phyloP scores from a whole-genome alignment of 1,284 basidiomycete genomes.

The Blastosporella zonata region DNA sequence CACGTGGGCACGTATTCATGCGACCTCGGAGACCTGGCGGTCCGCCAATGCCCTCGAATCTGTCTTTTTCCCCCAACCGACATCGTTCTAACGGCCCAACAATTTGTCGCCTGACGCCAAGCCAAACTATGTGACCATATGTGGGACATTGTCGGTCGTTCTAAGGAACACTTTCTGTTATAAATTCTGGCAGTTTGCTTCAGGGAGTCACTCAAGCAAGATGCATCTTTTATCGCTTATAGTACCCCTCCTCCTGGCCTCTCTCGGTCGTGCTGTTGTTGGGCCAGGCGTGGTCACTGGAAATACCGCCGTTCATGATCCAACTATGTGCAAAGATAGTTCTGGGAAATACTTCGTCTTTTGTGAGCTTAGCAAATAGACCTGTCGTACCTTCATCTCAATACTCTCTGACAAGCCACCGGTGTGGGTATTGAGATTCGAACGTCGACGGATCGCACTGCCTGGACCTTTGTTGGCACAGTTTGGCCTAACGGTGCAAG shows the following conservation, averaged over 20 bases:
- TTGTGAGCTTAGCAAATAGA: constrained; percentile 33
- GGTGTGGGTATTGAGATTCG: constrained; percentile 49
- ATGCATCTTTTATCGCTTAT: constrained; percentile 20
- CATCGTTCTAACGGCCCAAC: not conserved
- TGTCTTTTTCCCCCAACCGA: not conserved
- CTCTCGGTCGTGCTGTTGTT: constrained; percentile 21
- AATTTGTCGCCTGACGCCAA: not conserved
- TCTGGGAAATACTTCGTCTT: constrained; percentile 51
- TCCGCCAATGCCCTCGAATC: constrained; percentile 4
- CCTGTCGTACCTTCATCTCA: not conserved
- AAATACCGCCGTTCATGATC: constrained; percentile 44
- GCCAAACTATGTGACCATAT: not conserved
- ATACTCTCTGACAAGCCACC: constrained; percentile 32
- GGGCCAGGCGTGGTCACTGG: constrained; percentile 44
- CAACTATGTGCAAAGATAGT: constrained; percentile 51
- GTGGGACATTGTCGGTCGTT: constrained; percentile 6
- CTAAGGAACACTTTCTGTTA: not conserved
- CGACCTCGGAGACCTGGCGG: constrained; percentile 7
- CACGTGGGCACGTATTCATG: constrained; percentile 6
- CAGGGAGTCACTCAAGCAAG: not conserved
- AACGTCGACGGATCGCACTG: constrained; percentile 48
- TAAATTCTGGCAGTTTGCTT: constrained; percentile 3
- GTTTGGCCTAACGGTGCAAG: constrained; percentile 50
- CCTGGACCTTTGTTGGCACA: constrained; percentile 45
- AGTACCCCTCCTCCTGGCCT: constrained; percentile 19